phyloP scores from a whole-genome alignment of 208 protist species.

The Acanthamoeba polyphaga region DNA sequence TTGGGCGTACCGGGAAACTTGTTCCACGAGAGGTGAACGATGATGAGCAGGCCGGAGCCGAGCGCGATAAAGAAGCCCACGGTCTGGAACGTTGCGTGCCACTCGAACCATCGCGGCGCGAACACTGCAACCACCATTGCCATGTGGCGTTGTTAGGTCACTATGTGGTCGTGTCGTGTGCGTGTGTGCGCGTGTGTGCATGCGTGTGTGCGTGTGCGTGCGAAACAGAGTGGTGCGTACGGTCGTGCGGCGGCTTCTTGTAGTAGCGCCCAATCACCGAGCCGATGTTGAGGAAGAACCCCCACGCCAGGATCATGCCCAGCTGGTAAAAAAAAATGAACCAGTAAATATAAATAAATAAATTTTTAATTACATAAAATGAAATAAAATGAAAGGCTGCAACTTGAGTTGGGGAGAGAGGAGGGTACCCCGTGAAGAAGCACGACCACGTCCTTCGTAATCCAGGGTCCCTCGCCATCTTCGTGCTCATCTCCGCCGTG shows the following conservation, averaged over 20 bases:
- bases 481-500: conserved; percentile 44
- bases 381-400: neutral
- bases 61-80: conserved; percentile 42
- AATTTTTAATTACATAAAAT: too few species aligned
- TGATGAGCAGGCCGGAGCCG: conserved; percentile 28
- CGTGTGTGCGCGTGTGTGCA: too few species aligned
- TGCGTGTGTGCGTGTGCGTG: neutral
- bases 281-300: conserved; percentile 62
- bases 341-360: neutral
- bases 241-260: conserved; percentile 47
- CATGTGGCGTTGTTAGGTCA: too few species aligned
- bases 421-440: conserved; percentile 60
- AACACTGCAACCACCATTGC: conserved; percentile 29
- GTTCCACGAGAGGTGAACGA: conserved; percentile 47
- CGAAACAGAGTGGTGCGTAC: neutral
- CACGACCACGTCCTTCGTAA: conserved; percentile 29
- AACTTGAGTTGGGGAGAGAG: neutral
- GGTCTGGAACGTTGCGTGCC: conserved; percentile 47
- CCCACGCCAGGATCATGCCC: conserved; percentile 63
- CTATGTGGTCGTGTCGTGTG: neutral
- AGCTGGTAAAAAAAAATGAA: neutral
- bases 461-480: neutral
- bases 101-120: conserved; percentile 43
- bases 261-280: conserved; percentile 67
- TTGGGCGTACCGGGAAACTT: neutral